Evolutionary conservation across 345 rosid species (phyloP), one percentile per base, ranked within the genome.

Genomic region (Brassica napus): DNA sequence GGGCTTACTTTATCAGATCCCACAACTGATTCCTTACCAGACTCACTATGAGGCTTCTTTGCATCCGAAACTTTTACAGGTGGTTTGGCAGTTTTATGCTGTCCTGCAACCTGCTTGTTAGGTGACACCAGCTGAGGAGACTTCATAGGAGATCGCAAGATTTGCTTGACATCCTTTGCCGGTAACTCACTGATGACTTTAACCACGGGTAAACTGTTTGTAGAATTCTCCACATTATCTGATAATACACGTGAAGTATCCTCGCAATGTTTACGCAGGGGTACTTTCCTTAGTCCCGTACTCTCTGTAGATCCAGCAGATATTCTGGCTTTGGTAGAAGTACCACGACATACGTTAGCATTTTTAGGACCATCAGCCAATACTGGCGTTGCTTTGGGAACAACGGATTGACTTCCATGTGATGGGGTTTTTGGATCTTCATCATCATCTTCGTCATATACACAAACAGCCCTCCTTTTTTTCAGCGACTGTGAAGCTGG

Each of bases 401-500:
- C 83, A 79, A 63, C 73, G 16, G 77, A 74, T 65, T 85, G 77
- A 76, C 84, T 88, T 76, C 89, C 91, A 82, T 93, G 93, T 81
- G 93, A 84, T 55, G 99, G 99, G 85, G 99, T 93, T 85, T 89
- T 93, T 4, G 94, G 92, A 67, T 80, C 82, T 60, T 85, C 90
- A 30, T 88, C 92, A 62, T 90, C 89, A 15, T 88, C 92, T 34
- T 88, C 97, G 9, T 88, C 94, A 58, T 69, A 88, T 32, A 93
- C 84, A 84, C 94, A 78, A 81, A 96, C 97, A 65, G 92, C 94
- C 87, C 97, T 90, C 37, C 98, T 87, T 75, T 88, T 90, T 83
- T 84, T 93, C 31, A 73, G 85, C 42, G 67, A 65, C 75, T 82
- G 93, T 66, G 80, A 74, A 77, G 79, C 83, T 79, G 72, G 87